A percentile compares a stretch with the other conserved stretches of the same genome.
These are phyloP conservation scores for Coniochaeta ligniaria DNA, from an alignment of 2,329 filamentous ascomycete genomes.

Conservation along the genomic window DNA sequence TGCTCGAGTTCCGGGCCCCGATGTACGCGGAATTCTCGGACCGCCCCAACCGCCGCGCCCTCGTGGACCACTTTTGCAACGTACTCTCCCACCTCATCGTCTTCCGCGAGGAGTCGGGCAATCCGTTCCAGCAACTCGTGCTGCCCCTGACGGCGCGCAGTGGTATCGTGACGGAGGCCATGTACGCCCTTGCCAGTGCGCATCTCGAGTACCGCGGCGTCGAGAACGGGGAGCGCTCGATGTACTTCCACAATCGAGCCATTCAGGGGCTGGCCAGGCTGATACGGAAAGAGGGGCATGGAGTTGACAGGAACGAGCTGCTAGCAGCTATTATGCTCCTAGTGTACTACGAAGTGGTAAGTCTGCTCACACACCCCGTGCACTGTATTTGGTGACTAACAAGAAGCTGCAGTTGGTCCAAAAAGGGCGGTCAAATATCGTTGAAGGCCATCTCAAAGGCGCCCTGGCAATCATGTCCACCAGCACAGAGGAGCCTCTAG, in stretches of 20 bases:
- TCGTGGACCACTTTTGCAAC: conserved; percentile 58
- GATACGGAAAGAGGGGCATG: conserved; percentile 29
- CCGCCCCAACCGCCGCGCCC: conserved; percentile 42
- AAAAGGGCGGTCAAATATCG: conserved; percentile 50
- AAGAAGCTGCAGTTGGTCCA: conserved; percentile 48
- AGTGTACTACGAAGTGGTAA: conserved; percentile 57
- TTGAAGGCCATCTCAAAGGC: conserved; percentile 54
- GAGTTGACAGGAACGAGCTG: conserved; percentile 45
- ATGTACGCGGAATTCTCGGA: conserved; percentile 51
- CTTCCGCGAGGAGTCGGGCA: conserved; percentile 54
- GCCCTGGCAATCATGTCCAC: conserved; percentile 52
- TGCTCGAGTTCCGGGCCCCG: conserved; percentile 44
- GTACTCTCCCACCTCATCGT: conserved; percentile 59
- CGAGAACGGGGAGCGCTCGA: conserved; percentile 44
- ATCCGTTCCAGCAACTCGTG: conserved; percentile 56
- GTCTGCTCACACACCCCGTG: conserved; percentile 16
- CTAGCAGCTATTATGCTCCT: conserved; percentile 54
- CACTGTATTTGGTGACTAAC: neutral
- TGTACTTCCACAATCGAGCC: conserved; percentile 53
- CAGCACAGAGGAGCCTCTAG: conserved; percentile 33
- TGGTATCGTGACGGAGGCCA: conserved; percentile 66
- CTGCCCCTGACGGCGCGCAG: conserved; percentile 51
- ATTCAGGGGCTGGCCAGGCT: conserved; percentile 49
- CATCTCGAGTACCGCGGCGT: conserved; percentile 66
- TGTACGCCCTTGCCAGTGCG: conserved; percentile 76